Base-by-base conservation (phyloP, 257 asterid genomes). In the Jaltomata sinuosa region DNA sequence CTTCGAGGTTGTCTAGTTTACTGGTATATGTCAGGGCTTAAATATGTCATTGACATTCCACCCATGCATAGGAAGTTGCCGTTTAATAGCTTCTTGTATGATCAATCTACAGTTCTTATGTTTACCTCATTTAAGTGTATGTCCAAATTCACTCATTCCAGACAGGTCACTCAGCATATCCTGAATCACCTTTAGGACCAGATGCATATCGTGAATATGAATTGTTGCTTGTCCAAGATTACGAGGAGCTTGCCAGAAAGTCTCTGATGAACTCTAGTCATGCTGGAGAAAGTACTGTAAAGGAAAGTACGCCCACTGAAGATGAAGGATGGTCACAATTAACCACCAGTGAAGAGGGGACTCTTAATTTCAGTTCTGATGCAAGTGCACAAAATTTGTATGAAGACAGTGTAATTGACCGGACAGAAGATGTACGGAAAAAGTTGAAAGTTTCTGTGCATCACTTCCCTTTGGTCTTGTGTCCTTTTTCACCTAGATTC, bases 141-240 rank as follows among this genome's bases (percentile, higher is more conserved):
- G 40, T 27, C 76, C 80, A 78, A 69, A 31, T 45, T 69, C 87
- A 65, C 83, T 64, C 71, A 86, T 79, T 88, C 76, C 91, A 95
- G 99, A 91, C 90, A 72, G 91, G 95, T 84, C 98, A 97, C 92
- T 95, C 99, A 32, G 89, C 97, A 83, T 95, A 91, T 88, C 97
- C 99, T 83, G 97, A 95, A 85, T 95, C 99, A 65, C 99, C 99
- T 86, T 91, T 97, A 85, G 98, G 99, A 80, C 98, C 98, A 45
- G 99, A 97, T 89, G 98, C 99, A 84, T 97, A 88, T 85, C 93
- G 32, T 81, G 99, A 97, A 82, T 97, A 97, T 86, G 97, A 92
- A 87, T 88, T 95, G 71, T 89, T 97, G 86, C 97, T 97, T 68
- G 90, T 90, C 76, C 98, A 93, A 91, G 99, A 97, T 87, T 94